These are phyloP conservation scores for Paragyromitra xinjiangensis DNA, from an alignment of 495 filamentous ascomycete species.

Conservation along the genomic window DNA sequence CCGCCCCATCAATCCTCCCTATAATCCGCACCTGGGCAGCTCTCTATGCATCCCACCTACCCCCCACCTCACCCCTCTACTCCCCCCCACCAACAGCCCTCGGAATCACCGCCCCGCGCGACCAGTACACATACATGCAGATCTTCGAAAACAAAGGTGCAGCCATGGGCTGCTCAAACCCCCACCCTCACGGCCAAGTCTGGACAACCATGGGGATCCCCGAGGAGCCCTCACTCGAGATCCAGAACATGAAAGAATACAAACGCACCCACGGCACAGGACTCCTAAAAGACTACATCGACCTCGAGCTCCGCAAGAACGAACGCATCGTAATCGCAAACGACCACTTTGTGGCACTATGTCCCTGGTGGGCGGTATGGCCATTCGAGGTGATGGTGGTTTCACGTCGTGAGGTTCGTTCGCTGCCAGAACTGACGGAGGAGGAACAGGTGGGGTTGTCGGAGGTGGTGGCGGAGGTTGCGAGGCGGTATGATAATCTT, in stretches of 20 bases:
- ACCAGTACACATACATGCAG: constrained; percentile 96
- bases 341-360: constrained; percentile 79
- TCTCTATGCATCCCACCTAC: constrained; percentile 83
- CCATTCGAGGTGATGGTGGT: constrained; percentile 96
- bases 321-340: constrained; percentile 92
- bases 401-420: constrained; percentile 78
- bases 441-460: constrained; percentile 76
- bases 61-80: constrained; percentile 73
- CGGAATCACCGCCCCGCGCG: constrained; percentile 67
- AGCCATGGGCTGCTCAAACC: constrained; percentile 98
- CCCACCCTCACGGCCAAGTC: constrained; percentile 94
- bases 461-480: constrained; percentile 83
- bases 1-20: constrained; percentile 72
- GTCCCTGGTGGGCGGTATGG: constrained; percentile 98
- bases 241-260: constrained; percentile 80
- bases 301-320: constrained; percentile 78
- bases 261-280: constrained; percentile 77
- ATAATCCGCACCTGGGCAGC: constrained; percentile 87
- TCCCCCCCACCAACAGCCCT: constrained; percentile 62
- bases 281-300: constrained; percentile 85
- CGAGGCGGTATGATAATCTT: constrained; percentile 91
- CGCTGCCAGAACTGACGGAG: constrained; percentile 78
- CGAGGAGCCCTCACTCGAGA: constrained; percentile 83
- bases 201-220: constrained; percentile 92
- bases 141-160: constrained; percentile 99